Percentiles rank a stretch among this genome's conserved stretches.
phyloP scores from a whole-genome alignment of 495 filamentous ascomycete genomes.

The Astrocystis sublimbata region DNA sequence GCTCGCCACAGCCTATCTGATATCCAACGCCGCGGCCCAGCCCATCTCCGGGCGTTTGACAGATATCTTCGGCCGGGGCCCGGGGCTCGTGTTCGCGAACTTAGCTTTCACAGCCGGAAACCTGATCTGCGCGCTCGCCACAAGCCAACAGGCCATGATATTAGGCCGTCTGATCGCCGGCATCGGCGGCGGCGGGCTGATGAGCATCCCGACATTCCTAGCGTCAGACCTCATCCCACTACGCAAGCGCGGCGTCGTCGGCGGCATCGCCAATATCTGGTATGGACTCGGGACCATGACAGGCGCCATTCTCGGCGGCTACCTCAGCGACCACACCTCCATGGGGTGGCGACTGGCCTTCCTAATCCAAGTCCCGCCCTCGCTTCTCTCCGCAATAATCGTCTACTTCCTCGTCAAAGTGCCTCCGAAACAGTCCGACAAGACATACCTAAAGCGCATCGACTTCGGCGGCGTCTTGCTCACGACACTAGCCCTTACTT shows the following conservation, averaged over 20 bases:
- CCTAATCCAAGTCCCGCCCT: slow-evolving; percentile 68
- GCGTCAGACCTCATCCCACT: slow-evolving; percentile 78
- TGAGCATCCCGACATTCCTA: slow-evolving; percentile 76
- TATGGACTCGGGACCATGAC: slow-evolving; percentile 66
- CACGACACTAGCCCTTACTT: slow-evolving; percentile 61
- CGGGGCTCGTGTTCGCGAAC: slow-evolving; percentile 74
- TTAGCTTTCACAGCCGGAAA: slow-evolving; percentile 76
- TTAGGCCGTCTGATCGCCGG: slow-evolving; percentile 76
- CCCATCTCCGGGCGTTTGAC: slow-evolving; percentile 79
- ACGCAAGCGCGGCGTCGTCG: slow-evolving; percentile 74
- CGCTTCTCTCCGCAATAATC: slow-evolving; percentile 61
- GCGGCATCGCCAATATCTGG: slow-evolving; percentile 77
- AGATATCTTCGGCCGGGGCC: slow-evolving; percentile 77
- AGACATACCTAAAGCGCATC: slow-evolving; percentile 61
- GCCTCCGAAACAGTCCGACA: slow-evolving; percentile 68
- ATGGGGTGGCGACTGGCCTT: slow-evolving; percentile 76
- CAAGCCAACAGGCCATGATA: slow-evolving; percentile 66
- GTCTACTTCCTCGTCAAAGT: slow-evolving; percentile 67
- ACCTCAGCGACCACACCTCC: slow-evolving; percentile 67
- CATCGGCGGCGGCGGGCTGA: slow-evolving; percentile 77
- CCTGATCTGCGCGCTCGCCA: slow-evolving; percentile 76
- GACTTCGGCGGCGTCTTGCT: slow-evolving; percentile 74
- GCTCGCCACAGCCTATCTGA: slow-evolving; percentile 83
- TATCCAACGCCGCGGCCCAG: slow-evolving; percentile 81
- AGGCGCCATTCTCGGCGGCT: slow-evolving; percentile 74